These are phyloP conservation scores for Yamadazyma phyllophila DNA, from an alignment of 805 yeast genomes.

Conservation along the genomic window DNA sequence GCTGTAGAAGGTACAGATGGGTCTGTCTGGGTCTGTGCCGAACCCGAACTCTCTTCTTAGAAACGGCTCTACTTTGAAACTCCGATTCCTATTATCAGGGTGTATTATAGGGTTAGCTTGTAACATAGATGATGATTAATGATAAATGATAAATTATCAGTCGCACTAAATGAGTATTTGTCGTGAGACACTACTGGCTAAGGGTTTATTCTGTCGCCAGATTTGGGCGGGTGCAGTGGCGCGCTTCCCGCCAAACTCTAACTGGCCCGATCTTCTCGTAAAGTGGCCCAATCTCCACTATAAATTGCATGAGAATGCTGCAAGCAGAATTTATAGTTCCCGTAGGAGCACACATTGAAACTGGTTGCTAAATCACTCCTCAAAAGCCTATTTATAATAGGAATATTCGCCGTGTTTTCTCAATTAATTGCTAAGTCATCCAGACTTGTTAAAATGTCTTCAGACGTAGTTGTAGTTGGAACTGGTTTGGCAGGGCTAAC, in stretches of 20 bases:
- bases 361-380: not conserved
- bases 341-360: too few species aligned
- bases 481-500: slow-evolving; percentile 58
- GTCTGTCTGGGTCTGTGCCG: slow-evolving; percentile 85
- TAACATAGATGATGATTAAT: slow-evolving; percentile 22
- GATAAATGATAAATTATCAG: too few species aligned
- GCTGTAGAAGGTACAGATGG: slow-evolving; percentile 72
- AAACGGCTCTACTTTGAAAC: slow-evolving; percentile 75
- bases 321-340: not conserved
- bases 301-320: not conserved
- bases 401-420: not conserved
- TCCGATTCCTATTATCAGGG: slow-evolving; percentile 37
- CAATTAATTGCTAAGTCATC: not conserved
- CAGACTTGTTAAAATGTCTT: not conserved
- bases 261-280: too few species aligned
- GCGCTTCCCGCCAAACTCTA: too few species aligned
- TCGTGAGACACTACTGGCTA: too few species aligned
- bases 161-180: too few species aligned
- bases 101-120: slow-evolving; percentile 39
- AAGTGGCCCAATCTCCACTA: not conserved
- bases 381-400: not conserved
- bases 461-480: slow-evolving; percentile 44
- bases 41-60: slow-evolving; percentile 76
- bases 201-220: too few species aligned
- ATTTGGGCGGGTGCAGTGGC: too few species aligned